Conservation (phyloP, 495 filamentous ascomycete genomes). For the Xylaria curta region DNA sequence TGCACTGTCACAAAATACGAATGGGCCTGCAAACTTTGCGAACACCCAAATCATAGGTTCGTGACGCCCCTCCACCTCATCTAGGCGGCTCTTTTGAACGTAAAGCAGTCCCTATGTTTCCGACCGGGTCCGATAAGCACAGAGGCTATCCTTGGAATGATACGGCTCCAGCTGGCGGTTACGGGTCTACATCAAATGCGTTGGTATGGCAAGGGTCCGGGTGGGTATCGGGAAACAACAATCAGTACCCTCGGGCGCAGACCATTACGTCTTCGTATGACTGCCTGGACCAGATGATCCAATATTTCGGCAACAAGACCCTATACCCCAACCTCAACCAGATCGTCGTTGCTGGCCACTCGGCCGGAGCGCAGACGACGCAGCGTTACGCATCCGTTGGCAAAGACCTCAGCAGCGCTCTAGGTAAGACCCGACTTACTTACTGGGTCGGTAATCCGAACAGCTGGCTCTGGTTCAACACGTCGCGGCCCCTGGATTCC, state of each 20-base stretch:
- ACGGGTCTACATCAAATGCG: neutral
- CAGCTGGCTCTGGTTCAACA: slow-evolving; percentile 5
- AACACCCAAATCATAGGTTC: slow-evolving; percentile 10
- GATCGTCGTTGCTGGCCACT: slow-evolving; percentile 5
- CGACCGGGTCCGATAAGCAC: neutral
- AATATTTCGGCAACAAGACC: slow-evolving; percentile 1
- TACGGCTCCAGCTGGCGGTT: neutral
- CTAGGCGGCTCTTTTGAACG: neutral
- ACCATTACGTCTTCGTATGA: neutral
- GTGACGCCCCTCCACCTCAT: neutral
- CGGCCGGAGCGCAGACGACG: neutral
- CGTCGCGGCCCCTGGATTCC: neutral
- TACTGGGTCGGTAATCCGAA: neutral
- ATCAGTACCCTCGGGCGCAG: neutral
- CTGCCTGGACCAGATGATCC: slow-evolving; percentile 4
- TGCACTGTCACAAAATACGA: neutral
- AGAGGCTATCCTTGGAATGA: slow-evolving; percentile 1
- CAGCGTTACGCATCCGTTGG: slow-evolving; percentile 1
- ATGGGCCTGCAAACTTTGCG: neutral
- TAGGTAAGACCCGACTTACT: neutral
- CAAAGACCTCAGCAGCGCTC: neutral
- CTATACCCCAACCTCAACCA: slow-evolving; percentile 1
- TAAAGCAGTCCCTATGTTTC: neutral
- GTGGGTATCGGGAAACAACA: neutral
- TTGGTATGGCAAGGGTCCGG: neutral